Evolutionary conservation across 2,329 filamentous ascomycete species (phyloP), one percentile per base, ranked within the genome.

Genomic region (Botrytis porri): DNA sequence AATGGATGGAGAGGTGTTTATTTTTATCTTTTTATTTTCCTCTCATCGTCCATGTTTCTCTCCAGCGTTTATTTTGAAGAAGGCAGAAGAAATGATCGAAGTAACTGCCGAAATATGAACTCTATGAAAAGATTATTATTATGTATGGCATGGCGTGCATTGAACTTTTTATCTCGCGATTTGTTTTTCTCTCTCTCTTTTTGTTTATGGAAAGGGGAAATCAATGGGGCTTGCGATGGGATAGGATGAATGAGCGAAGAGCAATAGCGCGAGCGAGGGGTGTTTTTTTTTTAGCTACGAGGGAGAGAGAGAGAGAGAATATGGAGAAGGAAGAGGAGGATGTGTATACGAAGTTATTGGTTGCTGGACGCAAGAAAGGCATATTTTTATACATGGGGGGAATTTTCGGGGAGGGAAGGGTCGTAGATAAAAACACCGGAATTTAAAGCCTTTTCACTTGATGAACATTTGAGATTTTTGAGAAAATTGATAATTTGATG

Each of bases 351-450:
- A 66, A 32, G 65, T 25, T 16, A 18, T 18, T 37, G 9, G 65
- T 7, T 14, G 64, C 35, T 35, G 20, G 48, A 57, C 37, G 48
- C 29, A 57, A 69, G 48, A 25, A n/a, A 39, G 63, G 48, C 65
- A 41, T 61, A 51, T 61, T 69, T 69, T 69, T 75, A 76, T 74
- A 75, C 75, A 37, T 71, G 32, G 63, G 63, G 57, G 25, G 14
- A 18, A 54, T 39, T 37, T 35, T 35, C 4, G 10, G 29, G 20
- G 67, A 64, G 35, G 45, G 35, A 29, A 20, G 16, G 74, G 73
- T 74, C 64, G 73, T 76, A 77, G 74, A 78, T 72, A 45, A 70
- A 66, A 63, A 57, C 48, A 57, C 16, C n/a, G 32, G 32, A 57
- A 29, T 57, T 57, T 43, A 16, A 25, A 32, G 51, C 16, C 35